Evolutionary conservation across 106 monocot species (phyloP), one percentile per base, ranked within the genome.

Genomic region (Dendrobium nobile): DNA sequence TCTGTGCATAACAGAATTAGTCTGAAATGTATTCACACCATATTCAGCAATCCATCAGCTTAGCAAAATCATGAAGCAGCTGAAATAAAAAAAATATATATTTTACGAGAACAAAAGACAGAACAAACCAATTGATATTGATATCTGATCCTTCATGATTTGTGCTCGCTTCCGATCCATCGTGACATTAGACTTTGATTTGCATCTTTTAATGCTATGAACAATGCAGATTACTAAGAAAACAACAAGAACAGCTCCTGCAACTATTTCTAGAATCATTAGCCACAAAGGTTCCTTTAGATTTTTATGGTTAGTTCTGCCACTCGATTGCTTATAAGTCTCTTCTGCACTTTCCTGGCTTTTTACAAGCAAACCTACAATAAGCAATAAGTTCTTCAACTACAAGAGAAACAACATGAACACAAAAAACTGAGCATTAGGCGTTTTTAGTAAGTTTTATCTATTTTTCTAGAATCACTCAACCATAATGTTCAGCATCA

Each of bases 281-380:
- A 95, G 92, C 98, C 98, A 95, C 45, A 77, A 27, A 54, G 92
- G 98, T 77, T 98, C 80, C 51, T 75, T 59, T 75, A 72, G 27
- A 28, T 75, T 83, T 44, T 82, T 73, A 55, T 89, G 80, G 24
- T 80, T 84, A 16, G 28, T 22, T 41, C 76, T 55, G 17, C 42
- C 80, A 70, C 26, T 37, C 47, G 77, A 75, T 27, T 80, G 70
- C 9, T 70, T 1, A 42, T 80, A 37, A 11, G 77, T 11, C 1
- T 79, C 83, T 28, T 80, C 58, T 18, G 33, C 79, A 68, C 33
- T 27, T 19, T 54, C 27, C 74, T 67, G 84, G 20, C 15, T 78
- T 72, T 77, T 85, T 26, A 6, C 72, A 70, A 80, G 77, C 48
- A 15, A 31, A 75, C 85, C 85, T 88, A 77, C 33, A 64, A 31